Percentiles rank a stretch among this genome's conserved stretches.
Conservation (phyloP, 495 filamentous ascomycete species). For the Lasiosphaeriaceae sp. region DNA sequence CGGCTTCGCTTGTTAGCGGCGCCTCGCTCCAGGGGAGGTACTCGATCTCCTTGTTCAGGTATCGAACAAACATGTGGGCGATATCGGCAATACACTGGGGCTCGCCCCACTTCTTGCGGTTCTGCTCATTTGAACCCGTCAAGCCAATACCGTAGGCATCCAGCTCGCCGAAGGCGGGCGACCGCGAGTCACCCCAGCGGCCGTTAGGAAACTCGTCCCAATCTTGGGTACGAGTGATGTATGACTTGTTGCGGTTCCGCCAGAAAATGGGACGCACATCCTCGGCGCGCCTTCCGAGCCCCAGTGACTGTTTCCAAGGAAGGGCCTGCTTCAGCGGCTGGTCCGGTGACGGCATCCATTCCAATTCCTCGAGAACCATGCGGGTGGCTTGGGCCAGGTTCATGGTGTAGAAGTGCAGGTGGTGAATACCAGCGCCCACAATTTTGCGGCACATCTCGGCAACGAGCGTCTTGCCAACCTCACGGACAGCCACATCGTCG, state of each 20-base stretch:
- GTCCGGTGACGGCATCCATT: constrained; percentile 68
- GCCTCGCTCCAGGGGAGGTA: constrained; percentile 93
- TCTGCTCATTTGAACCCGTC: constrained; percentile 95
- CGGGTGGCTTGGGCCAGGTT: constrained; percentile 92
- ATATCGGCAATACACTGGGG: constrained; percentile 77
- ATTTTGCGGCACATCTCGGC: constrained; percentile 88
- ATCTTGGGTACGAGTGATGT: constrained; percentile 90
- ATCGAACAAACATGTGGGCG: constrained; percentile 75
- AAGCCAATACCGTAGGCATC: constrained; percentile 94
- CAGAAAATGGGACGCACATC: constrained; percentile 99
- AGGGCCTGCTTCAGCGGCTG: constrained; percentile 78
- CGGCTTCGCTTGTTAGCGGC: constrained; percentile 75
- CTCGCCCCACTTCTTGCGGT: constrained; percentile 91
- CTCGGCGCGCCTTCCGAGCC: constrained; percentile 79
- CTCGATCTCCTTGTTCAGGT: constrained; percentile 73
- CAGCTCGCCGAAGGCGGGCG: constrained; percentile 94
- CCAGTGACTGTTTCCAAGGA: constrained; percentile 93
- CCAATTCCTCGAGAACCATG: constrained; percentile 87
- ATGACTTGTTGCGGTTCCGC: constrained; percentile 94
- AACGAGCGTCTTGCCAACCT: constrained; percentile 85
- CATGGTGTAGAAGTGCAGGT: constrained; percentile 99
- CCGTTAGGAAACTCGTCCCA: constrained; percentile 99
- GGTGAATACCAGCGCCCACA: constrained; percentile 72
- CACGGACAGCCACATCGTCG: constrained; percentile 87
- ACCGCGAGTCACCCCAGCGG: constrained; percentile 96